Evolutionary conservation across 306 rosid species (phyloP).

Genomic region (Pyrus pyrifolia): DNA sequence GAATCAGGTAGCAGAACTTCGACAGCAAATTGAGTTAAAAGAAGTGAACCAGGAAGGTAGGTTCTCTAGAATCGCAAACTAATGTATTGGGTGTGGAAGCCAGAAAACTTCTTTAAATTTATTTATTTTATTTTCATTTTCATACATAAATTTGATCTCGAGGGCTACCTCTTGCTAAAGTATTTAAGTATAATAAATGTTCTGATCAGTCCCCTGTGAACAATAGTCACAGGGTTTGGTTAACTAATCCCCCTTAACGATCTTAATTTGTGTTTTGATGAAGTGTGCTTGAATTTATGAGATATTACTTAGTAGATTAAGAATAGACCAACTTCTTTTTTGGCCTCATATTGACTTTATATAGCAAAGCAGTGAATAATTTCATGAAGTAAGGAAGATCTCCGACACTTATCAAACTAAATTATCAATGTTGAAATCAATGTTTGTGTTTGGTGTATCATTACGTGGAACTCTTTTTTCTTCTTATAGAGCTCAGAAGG

Average conservation of each 20-base stretch:
- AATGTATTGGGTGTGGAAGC: neutral
- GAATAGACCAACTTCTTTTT: neutral
- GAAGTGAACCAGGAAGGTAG: slow-evolving; percentile 75
- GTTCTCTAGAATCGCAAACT: neutral
- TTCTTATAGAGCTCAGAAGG: slow-evolving; percentile 50
- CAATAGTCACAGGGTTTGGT: too few species aligned
- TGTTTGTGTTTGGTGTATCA: slow-evolving; percentile 1
- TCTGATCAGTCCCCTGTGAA: neutral
- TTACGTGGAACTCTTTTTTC: slow-evolving; percentile 15
- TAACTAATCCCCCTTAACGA: too few species aligned
- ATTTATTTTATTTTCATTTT: neutral
- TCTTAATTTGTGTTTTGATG: neutral
- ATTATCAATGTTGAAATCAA: slow-evolving; percentile 6
- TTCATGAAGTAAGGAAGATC: neutral
- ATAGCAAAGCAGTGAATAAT: neutral
- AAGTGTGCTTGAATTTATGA: neutral
- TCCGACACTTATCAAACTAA: too few species aligned
- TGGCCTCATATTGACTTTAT: neutral
- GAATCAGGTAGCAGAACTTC: slow-evolving; percentile 63
- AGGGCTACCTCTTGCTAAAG: neutral
- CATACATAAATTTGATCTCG: neutral
- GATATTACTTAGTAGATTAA: neutral
- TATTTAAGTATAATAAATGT: neutral
- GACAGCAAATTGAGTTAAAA: slow-evolving; percentile 51
- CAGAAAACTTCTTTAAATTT: neutral